Base-by-base conservation (phyloP, 192 early-diverging fungal genomes). In the Podila epicladia region DNA sequence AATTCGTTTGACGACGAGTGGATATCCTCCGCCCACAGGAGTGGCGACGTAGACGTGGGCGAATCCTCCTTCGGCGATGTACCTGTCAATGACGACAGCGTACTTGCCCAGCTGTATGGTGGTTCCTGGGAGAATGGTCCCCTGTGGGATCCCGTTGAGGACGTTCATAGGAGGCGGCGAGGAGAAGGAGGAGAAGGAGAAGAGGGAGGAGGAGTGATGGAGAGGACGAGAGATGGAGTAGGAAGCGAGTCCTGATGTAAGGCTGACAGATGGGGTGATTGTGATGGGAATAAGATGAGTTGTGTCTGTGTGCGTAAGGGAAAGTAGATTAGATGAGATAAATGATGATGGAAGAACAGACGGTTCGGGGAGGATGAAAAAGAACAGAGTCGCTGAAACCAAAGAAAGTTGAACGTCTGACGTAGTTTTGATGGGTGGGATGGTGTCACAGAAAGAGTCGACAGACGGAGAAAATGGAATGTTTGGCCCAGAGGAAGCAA, bases 41-140 rank as follows among this genome's bases (percentile, higher is more conserved):
- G 83, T 82, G 1, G 94, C 95, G 51, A 94, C 72, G 72, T 98
- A 98, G 26, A 98, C 92, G 84, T 97, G 94, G 13, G 97, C 95
- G 72, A 96, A 95, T 8, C 95, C 96, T 57, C 97, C 95, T 83
- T 94, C 92, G 26, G 94, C 93, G 31, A 95, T 85, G 83, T 89
- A 94, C 17, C 89, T 86, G 48, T 95, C 91, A 22, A 94, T 89
- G 65, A 89, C 75, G 29, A 94, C 91, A 32, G 82, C 83, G 66
- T 83, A 82, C 26, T 63, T 65, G 15, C 90, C 89, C 17, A 95
- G 80, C 22, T 83, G 78, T 22, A 95, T 68, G 24, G 84, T 75
- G 3, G 91, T 92, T 13, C 93, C 93, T 32, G 90, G 89, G 33
- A 83, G 82, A 75, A 88, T 87, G n/a, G 90, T 90, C 7, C 50